These are phyloP conservation scores for Luvunga scandens DNA, from an alignment of 345 rosid species.

Conservation along the genomic window DNA sequence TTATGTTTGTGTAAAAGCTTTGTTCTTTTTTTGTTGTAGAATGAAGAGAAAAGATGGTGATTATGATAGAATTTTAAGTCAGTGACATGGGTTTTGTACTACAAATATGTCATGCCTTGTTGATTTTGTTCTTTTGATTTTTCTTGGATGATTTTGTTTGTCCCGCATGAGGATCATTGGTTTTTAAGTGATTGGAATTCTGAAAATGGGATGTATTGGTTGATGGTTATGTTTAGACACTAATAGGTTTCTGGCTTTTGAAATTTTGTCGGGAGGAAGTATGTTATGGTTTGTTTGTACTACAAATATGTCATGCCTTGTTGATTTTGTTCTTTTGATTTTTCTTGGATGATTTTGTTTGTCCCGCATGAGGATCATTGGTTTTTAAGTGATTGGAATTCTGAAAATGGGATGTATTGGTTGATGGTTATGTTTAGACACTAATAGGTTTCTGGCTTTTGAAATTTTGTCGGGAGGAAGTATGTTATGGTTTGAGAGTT, in stretches of 20 bases:
- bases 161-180: not conserved
- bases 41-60: not conserved
- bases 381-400: not conserved
- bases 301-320: not conserved
- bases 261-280: not conserved
- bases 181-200: not conserved
- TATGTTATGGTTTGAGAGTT: not conserved
- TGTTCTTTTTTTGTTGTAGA: not conserved
- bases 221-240: not conserved
- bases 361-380: not conserved
- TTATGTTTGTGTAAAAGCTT: not conserved
- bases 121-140: not conserved
- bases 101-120: not conserved
- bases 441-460: not conserved
- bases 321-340: not conserved
- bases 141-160: not conserved
- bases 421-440: not conserved
- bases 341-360: not conserved
- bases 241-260: not conserved
- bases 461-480: not conserved
- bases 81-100: not conserved
- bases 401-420: not conserved
- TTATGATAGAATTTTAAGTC: not conserved
- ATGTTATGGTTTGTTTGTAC: not conserved
- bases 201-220: not conserved